Percentiles rank a stretch among this genome's conserved stretches.
phyloP scores from a whole-genome alignment of 768 basidiomycete genomes.

The Clitopilus passeckerianus region DNA sequence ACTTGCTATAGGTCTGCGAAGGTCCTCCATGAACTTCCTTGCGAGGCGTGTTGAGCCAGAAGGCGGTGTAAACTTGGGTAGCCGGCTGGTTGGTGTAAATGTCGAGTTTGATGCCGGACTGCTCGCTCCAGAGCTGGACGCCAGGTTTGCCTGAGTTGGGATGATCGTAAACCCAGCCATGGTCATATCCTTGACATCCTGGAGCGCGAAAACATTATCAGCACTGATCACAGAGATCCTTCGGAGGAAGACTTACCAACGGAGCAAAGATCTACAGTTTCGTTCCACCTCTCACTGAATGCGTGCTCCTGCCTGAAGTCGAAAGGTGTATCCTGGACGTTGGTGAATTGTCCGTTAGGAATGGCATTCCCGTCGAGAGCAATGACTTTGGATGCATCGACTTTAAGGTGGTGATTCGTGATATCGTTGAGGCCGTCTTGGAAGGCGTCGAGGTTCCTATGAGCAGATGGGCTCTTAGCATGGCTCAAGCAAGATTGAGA shows the following conservation, averaged over 20 bases:
- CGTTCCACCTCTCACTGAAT: conserved; percentile 22
- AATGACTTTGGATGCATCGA: conserved; percentile 19
- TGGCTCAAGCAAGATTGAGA: background rate
- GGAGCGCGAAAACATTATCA: background rate
- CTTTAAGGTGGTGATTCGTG: conserved; percentile 22
- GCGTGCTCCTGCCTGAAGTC: conserved; percentile 30
- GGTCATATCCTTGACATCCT: conserved; percentile 45
- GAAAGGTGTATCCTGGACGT: conserved; percentile 19
- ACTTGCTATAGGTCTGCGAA: conserved; percentile 23
- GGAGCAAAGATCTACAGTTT: background rate
- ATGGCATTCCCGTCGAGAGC: conserved; percentile 26
- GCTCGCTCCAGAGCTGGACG: conserved; percentile 38
- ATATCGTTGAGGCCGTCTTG: conserved; percentile 28
- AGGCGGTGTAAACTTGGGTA: conserved; percentile 25
- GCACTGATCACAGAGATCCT: background rate
- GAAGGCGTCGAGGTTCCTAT: conserved; percentile 46
- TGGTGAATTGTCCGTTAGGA: conserved; percentile 21
- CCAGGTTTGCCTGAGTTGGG: conserved; percentile 19
- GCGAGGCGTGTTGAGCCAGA: conserved; percentile 23
- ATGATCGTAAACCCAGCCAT: conserved; percentile 39
- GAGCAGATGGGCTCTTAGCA: too few relatives aligned
- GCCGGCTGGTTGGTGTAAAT: conserved; percentile 41
- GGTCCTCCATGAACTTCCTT: conserved; percentile 39
- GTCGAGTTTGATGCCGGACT: conserved; percentile 43
- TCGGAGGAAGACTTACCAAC: background rate